Evolutionary conservation across 805 yeast species (phyloP).

Genomic region (Saturnispora diversa): DNA sequence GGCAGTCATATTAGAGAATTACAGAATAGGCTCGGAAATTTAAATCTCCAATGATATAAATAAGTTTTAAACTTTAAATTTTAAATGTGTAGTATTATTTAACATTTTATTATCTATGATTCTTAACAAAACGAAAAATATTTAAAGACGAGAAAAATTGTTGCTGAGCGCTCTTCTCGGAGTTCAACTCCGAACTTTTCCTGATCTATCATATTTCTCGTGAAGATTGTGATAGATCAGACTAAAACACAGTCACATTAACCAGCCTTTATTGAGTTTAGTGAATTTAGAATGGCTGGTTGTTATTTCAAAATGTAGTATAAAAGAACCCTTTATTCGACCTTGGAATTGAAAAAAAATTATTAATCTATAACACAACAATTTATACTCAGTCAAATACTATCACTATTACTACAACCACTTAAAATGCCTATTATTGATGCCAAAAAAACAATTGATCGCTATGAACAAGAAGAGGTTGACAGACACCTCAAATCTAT

Average conservation of each 20-base stretch:
- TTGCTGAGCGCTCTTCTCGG: too few relatives aligned
- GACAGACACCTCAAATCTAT: constrained; percentile 15
- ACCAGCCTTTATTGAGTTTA: too few relatives aligned
- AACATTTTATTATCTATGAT: too few relatives aligned
- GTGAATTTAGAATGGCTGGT: constrained; percentile 2
- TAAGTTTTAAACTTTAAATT: not conserved
- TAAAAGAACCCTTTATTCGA: too few relatives aligned
- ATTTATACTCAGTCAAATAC: too few relatives aligned
- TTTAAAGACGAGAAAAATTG: too few relatives aligned
- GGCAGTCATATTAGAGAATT: constrained; percentile 28
- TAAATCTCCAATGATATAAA: constrained; percentile 17
- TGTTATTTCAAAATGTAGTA: not conserved
- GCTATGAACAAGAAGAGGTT: constrained; percentile 13
- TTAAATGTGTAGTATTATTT: too few relatives aligned
- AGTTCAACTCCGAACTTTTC: too few relatives aligned
- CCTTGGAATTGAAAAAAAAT: not conserved
- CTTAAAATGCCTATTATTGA: not conserved
- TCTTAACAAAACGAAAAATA: too few relatives aligned
- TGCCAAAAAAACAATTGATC: constrained; percentile 11
- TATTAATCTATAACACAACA: too few relatives aligned
- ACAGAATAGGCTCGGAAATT: constrained; percentile 23
- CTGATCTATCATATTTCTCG: not conserved
- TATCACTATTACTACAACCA: not conserved
- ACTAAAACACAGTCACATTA: too few relatives aligned
- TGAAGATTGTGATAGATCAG: too few relatives aligned